These are phyloP conservation scores for Melastoma candidum DNA, from an alignment of 441 rosid genomes.

Conservation along the genomic window DNA sequence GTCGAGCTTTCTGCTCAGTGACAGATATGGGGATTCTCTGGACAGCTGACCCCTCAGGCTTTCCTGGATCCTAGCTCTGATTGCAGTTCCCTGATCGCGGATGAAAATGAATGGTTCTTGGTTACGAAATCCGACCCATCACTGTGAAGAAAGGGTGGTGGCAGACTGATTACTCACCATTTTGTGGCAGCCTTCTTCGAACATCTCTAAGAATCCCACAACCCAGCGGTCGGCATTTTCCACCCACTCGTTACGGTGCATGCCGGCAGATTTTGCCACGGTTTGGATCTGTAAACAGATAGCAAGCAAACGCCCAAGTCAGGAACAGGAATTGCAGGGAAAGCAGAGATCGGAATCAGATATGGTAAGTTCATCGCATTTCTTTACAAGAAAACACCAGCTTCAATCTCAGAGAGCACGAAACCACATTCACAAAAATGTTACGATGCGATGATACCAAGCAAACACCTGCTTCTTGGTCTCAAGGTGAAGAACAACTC, in stretches of 20 bases:
- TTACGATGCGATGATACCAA: no score
- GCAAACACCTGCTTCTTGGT: no score
- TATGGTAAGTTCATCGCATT: neutral
- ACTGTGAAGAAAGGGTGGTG: neutral
- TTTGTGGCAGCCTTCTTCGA: slow-evolving; percentile 11
- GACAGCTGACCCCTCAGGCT: slow-evolving; percentile 8
- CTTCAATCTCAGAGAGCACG: neutral
- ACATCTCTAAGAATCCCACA: slow-evolving; percentile 15
- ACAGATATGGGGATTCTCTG: neutral
- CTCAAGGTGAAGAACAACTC: no score
- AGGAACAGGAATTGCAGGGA: neutral
- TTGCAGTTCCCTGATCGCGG: slow-evolving; percentile 6
- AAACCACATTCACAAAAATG: no score
- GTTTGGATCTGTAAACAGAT: slow-evolving; percentile 11
- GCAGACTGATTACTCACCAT: neutral
- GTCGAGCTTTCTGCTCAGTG: neutral
- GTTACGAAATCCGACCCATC: neutral
- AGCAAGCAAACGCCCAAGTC: neutral
- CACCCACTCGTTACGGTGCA: slow-evolving; percentile 9
- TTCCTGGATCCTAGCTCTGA: slow-evolving; percentile 13
- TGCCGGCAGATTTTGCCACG: slow-evolving; percentile 6
- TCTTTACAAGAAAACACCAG: neutral
- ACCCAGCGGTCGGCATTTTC: slow-evolving; percentile 13
- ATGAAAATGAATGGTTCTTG: neutral
- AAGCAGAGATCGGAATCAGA: neutral